Evolutionary conservation across 2,329 filamentous ascomycete species (phyloP), one percentile per base, ranked within the genome.

Genomic region (Bipolaris sorokiniana): DNA sequence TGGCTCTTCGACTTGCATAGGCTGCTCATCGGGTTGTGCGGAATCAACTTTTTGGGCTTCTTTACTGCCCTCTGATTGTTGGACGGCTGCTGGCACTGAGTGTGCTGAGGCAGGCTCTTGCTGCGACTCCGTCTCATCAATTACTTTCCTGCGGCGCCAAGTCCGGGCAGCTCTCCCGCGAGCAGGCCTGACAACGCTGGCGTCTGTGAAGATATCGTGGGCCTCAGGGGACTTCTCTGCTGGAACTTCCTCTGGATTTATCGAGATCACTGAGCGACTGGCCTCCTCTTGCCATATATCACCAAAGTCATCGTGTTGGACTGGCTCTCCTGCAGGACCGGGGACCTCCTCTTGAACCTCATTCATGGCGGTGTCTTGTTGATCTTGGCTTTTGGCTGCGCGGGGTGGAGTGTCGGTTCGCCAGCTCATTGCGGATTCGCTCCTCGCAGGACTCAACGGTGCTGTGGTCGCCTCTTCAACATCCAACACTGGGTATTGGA

Each of bases 281-380:
- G 79, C 80, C 61, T 81, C 79, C 54, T 80, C 79, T 65, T 79
- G 74, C 80, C 80, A 82, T 20, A 82, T 75, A 51, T 82, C 80
- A 16, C 69, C 71, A 31, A 67, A 69, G 16, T 69, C 65, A 18
- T 69, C 65, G 16, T 52, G 22, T 38, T 40, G 48, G 4, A 34
- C 46, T 23, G 40, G 20, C 37, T 54, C 40, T 7, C 46, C 36
- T 28, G 40, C 50, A 23, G 58, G 41, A 22, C 40, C 28, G 16
- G 59, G 40, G n/a, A 42, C 23, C 16, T 58, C 53, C 6, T 57
- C 47, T 20, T 45, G 16, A 26, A 28, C 44, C 38, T 50, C 33
- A 41, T 48, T 58, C 28, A 37, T 42, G n/a, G 13, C n/a, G n/a
- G 3, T n/a, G 31, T 48, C 44, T 20, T 18, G n/a, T 26, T 36